These are phyloP conservation scores for Silene coronaria DNA, from an alignment of 179 eudicot genomes.

Conservation along the genomic window DNA sequence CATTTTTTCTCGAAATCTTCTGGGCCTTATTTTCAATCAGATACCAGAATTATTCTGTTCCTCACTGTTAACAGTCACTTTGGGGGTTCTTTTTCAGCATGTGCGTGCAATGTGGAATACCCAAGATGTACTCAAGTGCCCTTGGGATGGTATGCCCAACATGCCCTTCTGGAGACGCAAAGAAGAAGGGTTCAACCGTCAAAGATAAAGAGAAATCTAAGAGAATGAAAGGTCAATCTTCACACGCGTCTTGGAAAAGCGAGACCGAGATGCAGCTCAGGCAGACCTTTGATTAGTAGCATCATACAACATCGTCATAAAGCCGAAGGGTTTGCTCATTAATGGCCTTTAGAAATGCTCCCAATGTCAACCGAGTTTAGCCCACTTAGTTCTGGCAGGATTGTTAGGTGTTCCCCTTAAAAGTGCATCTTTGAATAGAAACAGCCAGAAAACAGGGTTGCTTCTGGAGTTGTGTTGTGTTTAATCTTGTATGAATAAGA, in stretches of 20 bases:
- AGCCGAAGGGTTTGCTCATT: not conserved
- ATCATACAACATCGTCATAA: not conserved
- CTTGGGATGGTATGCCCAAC: slow-evolving; percentile 79
- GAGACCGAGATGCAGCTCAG: slow-evolving; percentile 97
- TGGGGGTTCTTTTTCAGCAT: slow-evolving; percentile 41
- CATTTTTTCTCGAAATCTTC: not conserved
- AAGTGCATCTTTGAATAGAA: not conserved
- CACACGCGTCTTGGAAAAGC: slow-evolving; percentile 93
- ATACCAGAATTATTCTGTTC: not conserved
- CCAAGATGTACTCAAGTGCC: slow-evolving; percentile 67
- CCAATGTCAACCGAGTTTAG: not conserved
- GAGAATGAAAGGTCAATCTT: slow-evolving; percentile 96
- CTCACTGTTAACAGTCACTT: not conserved
- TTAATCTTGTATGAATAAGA: slow-evolving; percentile 1
- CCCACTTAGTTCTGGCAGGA: not conserved
- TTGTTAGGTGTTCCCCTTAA: not conserved
- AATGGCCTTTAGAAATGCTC: not conserved
- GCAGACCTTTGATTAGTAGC: slow-evolving; percentile 76
- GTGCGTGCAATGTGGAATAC: slow-evolving; percentile 86
- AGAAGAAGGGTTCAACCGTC: slow-evolving; percentile 72
- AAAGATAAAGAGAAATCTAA: slow-evolving; percentile 91
- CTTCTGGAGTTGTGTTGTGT: not conserved
- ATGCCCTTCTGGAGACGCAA: slow-evolving; percentile 51
- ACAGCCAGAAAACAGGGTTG: not conserved
- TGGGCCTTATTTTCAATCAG: not conserved